A percentile compares a stretch with the other conserved stretches of the same genome.
phyloP scores from a whole-genome alignment of 306 rosid genomes.

The Vachellia collinsii region DNA sequence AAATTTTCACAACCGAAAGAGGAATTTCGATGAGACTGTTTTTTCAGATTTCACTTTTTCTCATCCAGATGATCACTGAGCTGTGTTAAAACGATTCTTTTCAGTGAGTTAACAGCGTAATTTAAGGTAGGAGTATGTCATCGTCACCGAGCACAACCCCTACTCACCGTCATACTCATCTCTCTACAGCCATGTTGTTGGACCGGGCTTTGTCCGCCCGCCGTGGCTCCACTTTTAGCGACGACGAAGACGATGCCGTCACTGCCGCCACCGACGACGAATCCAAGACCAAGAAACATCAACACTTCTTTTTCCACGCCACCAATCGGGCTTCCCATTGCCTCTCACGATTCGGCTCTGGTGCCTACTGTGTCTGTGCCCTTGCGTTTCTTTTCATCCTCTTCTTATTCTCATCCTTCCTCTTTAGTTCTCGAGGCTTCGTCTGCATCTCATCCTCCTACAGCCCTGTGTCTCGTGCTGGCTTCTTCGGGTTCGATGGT shows the following conservation, averaged over 20 bases:
- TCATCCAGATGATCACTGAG: not conserved
- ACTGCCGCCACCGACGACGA: slow-evolving; percentile 42
- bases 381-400: slow-evolving; percentile 43
- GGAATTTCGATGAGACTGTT: not conserved
- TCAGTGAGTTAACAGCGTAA: no score
- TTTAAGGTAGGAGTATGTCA: not conserved
- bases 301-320: slow-evolving; percentile 49
- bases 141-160: slow-evolving; percentile 39
- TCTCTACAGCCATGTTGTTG: slow-evolving; percentile 45
- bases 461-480: slow-evolving; percentile 62
- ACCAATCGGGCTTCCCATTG: slow-evolving; percentile 55
- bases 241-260: slow-evolving; percentile 41
- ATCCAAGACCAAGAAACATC: slow-evolving; percentile 70
- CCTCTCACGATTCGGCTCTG: slow-evolving; percentile 55
- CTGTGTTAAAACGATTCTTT: not conserved
- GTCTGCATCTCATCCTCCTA: slow-evolving; percentile 71
- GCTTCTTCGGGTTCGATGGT: slow-evolving; percentile 67
- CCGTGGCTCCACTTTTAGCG: slow-evolving; percentile 53
- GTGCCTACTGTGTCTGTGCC: slow-evolving; percentile 51
- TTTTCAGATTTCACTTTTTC: not conserved
- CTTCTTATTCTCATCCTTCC: slow-evolving; percentile 47
- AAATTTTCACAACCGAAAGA: not conserved
- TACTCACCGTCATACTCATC: slow-evolving; percentile 35
- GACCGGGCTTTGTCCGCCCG: slow-evolving; percentile 79
- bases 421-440: slow-evolving; percentile 72